Evolutionary conservation across 176 grass and related monocot genomes (phyloP).

Genomic region (Musa troglodytarum): DNA sequence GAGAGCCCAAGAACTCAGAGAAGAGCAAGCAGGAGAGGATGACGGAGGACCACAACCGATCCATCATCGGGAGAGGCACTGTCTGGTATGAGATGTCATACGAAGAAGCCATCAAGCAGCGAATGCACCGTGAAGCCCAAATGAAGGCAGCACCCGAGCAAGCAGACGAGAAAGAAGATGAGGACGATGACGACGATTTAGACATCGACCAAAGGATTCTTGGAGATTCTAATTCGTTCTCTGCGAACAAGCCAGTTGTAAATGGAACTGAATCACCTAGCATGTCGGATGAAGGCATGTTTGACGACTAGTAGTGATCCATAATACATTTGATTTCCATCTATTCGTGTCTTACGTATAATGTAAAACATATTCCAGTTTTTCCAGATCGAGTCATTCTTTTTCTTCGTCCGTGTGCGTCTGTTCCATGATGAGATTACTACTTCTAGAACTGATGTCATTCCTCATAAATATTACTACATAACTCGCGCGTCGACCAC

Average conservation of each 20-base stretch:
- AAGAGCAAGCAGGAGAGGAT: conserved; percentile 52
- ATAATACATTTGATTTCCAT: too few relatives aligned
- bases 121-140: conserved; percentile 25
- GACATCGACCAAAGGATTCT: conserved; percentile 51
- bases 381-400: too few relatives aligned
- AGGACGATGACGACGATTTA: conserved; percentile 45
- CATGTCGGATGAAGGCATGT: conserved; percentile 30
- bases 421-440: too few relatives aligned
- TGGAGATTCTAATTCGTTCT: conserved; percentile 5
- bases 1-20: conserved; percentile 46
- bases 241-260: conserved; percentile 15
- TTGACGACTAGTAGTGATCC: conserved; percentile 9
- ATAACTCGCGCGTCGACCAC: too few relatives aligned
- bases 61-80: conserved; percentile 44
- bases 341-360: too few relatives aligned
- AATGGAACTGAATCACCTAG: conserved; percentile 22
- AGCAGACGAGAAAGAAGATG: conserved; percentile 18
- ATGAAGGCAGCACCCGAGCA: conserved; percentile 7
- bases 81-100: conserved; percentile 79
- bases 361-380: too few relatives aligned
- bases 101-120: conserved; percentile 39
- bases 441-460: too few relatives aligned
- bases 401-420: too few relatives aligned
- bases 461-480: too few relatives aligned
- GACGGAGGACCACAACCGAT: conserved; percentile 39